A percentile compares a stretch with the other conserved stretches of the same genome.
Conservation (phyloP, 2,329 filamentous ascomycete species). For the Diaporthe sp. region DNA sequence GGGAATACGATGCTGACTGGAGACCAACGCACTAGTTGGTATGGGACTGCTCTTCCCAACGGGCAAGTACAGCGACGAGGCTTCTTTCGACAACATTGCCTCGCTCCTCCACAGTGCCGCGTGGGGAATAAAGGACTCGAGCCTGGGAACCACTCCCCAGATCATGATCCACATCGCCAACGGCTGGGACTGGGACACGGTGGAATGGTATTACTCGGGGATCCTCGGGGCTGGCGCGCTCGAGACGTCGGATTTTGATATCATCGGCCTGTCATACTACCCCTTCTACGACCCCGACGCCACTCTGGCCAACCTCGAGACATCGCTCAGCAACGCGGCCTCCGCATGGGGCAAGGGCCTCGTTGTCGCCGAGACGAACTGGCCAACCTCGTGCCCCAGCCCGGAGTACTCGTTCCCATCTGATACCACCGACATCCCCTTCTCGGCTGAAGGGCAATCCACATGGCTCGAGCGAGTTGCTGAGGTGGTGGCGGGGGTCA, state of each 20-base stretch:
- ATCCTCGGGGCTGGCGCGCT: constrained; percentile 64
- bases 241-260: constrained; percentile 68
- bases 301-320: constrained; percentile 66
- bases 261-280: constrained; percentile 80
- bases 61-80: constrained; percentile 53
- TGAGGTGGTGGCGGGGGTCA: constrained; percentile 61
- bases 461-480: constrained; percentile 71
- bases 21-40: constrained; percentile 51
- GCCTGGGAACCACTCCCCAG: constrained; percentile 65
- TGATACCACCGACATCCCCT: constrained; percentile 69
- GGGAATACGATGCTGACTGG: not conserved
- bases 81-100: constrained; percentile 70
- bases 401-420: constrained; percentile 69
- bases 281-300: constrained; percentile 74
- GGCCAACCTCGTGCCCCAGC: constrained; percentile 72
- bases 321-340: constrained; percentile 67
- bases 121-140: constrained; percentile 72
- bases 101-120: constrained; percentile 72
- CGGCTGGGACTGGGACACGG: constrained; percentile 76
- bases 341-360: constrained; percentile 72
- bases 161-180: constrained; percentile 83
- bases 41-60: constrained; percentile 74
- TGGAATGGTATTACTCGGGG: constrained; percentile 69
- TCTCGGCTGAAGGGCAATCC: constrained; percentile 71
- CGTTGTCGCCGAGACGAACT: constrained; percentile 77